These are phyloP conservation scores for Aspergillus nomiae DNA, from an alignment of 2,329 filamentous ascomycete species.

Conservation along the genomic window DNA sequence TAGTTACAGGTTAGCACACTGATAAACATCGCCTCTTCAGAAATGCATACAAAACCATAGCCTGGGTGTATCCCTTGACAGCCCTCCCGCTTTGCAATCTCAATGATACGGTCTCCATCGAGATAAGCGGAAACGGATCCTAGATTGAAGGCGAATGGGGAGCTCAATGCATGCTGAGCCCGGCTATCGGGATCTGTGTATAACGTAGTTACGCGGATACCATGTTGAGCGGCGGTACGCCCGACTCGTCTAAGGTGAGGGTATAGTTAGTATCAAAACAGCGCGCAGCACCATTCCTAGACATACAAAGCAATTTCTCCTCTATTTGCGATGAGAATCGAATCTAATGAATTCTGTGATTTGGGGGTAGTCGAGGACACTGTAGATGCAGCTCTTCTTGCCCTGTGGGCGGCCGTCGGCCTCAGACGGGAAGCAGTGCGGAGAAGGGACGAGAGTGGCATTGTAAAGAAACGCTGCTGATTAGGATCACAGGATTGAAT, in stretches of 20 bases:
- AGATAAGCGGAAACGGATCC: conserved; percentile 85
- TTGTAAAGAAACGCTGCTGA: conserved; percentile 18
- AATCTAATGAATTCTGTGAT: conserved; percentile 56
- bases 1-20: conserved; percentile 21
- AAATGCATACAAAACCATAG: conserved; percentile 71
- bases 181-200: conserved; percentile 90
- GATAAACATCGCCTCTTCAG: background rate
- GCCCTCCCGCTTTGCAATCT: conserved; percentile 78
- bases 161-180: conserved; percentile 85
- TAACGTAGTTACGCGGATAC: conserved; percentile 89
- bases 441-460: conserved; percentile 43
- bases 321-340: conserved; percentile 92
- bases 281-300: background rate
- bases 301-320: conserved; percentile 85
- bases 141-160: conserved; percentile 80
- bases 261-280: conserved; percentile 13
- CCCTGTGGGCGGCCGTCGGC: conserved; percentile 31
- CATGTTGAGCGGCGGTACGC: conserved; percentile 81
- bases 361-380: conserved; percentile 25
- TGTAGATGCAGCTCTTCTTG: conserved; percentile 34
- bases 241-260: conserved; percentile 67
- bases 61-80: conserved; percentile 94
- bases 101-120: conserved; percentile 89
- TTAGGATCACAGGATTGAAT: conserved; percentile 4
- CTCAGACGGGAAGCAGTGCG: conserved; percentile 40